Evolutionary conservation across 164 flowering plant genomes (phyloP), one percentile per base, ranked within the genome.

Genomic region (Platanus orientalis): DNA sequence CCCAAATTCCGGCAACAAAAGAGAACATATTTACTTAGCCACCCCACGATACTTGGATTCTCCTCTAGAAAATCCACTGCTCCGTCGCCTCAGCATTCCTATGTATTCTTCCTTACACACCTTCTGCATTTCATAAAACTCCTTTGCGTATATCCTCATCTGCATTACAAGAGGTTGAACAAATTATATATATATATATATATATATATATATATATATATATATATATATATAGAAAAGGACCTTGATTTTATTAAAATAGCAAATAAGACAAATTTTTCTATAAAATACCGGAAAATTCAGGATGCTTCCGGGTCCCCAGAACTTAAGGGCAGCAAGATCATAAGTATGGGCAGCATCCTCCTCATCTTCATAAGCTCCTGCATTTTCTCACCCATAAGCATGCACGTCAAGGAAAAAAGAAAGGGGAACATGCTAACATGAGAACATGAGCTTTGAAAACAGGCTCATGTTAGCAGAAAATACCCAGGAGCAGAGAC

Each of bases 21-120:
- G 1, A 48, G 25, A 29, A 17, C 21, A 7, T 21, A 19, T 21
- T 24, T 76, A 90, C 98, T 89, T 84, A 0, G 99, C 99, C 13
- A 95, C 99, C 13, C 99, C 99, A 3, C 99, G 86, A 53, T 95
- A 95, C 62, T 92, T 89, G 2, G 99, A 95, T 20, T 88, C 96
- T 1, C 99, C 99, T 68, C 99, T 81, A 0, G 99, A 84, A 61
- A 95, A 92, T 10, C 99, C 99, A 58, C 89, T 89, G 66, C 99
- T 92, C 58, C 73, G 73, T 14, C 99, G 65, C 48, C 96, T 63
- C 12, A 89, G 60, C 0, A 86, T 70, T 0, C 90, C 96, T 68
- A 91, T 66, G 56, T 88, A 90, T 68, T 92, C 99, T 59, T 90
- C 97, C 68, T 71, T 86, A 0, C 90, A 63, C 61, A 75, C 63